Evolutionary conservation across 192 early-diverging fungal genomes (phyloP).

Genomic region (Coemansia reversa): DNA sequence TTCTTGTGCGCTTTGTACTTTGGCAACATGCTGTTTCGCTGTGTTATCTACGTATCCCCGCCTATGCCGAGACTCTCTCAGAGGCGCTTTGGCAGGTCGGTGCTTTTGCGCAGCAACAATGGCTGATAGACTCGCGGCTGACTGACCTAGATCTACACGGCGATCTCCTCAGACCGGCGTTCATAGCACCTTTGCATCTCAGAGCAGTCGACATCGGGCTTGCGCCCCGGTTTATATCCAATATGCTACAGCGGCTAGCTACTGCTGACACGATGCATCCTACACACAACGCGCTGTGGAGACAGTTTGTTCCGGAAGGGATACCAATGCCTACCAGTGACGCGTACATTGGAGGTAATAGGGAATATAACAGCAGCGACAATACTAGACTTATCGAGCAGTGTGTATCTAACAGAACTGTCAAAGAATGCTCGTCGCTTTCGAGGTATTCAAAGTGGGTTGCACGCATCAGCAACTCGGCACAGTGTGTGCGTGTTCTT

Average conservation of each 20-base stretch:
- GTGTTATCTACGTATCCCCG: slow-evolving; percentile 40
- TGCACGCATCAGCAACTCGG: slow-evolving; percentile 37
- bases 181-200: slow-evolving; percentile 37
- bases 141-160: slow-evolving; percentile 4
- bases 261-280: not conserved
- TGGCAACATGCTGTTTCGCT: slow-evolving; percentile 47
- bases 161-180: slow-evolving; percentile 17
- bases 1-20: slow-evolving; percentile 37
- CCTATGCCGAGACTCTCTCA: slow-evolving; percentile 40
- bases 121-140: slow-evolving; percentile 29
- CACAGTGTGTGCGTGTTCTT: slow-evolving; percentile 32
- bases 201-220: slow-evolving; percentile 37
- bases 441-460: slow-evolving; percentile 52
- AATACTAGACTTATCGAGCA: not conserved
- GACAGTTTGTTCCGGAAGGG: slow-evolving; percentile 22
- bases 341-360: not conserved
- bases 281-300: not conserved
- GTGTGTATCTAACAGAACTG: not conserved
- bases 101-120: slow-evolving; percentile 45
- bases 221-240: slow-evolving; percentile 19
- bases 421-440: not conserved
- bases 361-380: not conserved
- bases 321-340: not conserved
- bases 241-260: slow-evolving; percentile 16
- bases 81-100: slow-evolving; percentile 48